phyloP scores from a whole-genome alignment of 1,139 yeast genomes.

The Candida glucosophila region DNA sequence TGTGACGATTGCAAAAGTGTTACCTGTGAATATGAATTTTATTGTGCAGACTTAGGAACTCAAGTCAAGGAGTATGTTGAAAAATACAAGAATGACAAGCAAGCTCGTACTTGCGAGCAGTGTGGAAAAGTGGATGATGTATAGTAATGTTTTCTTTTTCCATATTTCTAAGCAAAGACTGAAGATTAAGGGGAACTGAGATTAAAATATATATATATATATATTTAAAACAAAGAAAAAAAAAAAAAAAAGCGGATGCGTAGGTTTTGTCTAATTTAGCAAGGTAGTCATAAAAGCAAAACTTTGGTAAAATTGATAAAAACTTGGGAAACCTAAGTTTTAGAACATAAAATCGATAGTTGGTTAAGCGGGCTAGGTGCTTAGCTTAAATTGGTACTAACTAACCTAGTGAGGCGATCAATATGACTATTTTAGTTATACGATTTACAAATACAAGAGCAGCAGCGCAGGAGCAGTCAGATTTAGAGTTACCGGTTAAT shows the following conservation, averaged over 20 bases:
- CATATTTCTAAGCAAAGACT: no score
- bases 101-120: conserved; percentile 60
- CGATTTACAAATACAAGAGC: conserved; percentile 24
- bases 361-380: no score
- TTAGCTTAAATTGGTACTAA: no score
- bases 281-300: no score
- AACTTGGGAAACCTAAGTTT: no score
- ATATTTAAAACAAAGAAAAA: no score
- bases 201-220: no score
- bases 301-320: no score
- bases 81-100: conserved; percentile 54
- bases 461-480: conserved; percentile 15
- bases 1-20: conserved; percentile 59
- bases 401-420: conserved; percentile 11
- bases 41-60: conserved; percentile 77
- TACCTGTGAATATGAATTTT: conserved; percentile 63
- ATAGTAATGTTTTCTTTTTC: conserved; percentile 9
- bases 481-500: conserved; percentile 23
- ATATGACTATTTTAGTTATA: conserved; percentile 15
- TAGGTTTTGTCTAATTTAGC: no score
- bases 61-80: conserved; percentile 82
- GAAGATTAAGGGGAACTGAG: no score
- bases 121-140: conserved; percentile 44
- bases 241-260: no score
- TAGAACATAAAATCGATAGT: no score